phyloP scores from a whole-genome alignment of 2,329 filamentous ascomycete species.

The Fusarium sp. region DNA sequence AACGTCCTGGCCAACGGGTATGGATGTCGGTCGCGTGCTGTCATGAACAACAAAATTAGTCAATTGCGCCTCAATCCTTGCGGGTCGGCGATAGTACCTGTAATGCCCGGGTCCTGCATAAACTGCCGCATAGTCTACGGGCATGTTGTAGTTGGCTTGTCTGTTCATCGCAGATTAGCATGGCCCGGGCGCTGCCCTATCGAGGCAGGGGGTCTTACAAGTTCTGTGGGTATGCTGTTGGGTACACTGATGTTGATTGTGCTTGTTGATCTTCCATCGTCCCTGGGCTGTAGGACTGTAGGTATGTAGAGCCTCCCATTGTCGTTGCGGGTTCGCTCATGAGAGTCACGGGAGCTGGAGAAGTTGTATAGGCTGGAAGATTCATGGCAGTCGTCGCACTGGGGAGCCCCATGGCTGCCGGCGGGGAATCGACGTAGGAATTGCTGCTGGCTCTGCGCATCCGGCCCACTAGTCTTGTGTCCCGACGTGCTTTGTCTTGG shows the following conservation, averaged over 20 bases:
- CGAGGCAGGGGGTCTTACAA: conserved; percentile 49
- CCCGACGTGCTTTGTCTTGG: conserved; percentile 68
- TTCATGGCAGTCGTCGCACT: conserved; percentile 57
- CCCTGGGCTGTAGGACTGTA: conserved; percentile 63
- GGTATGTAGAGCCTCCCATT: conserved; percentile 57
- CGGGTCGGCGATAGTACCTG: conserved; percentile 49
- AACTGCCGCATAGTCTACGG: conserved; percentile 57
- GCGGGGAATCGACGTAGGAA: conserved; percentile 55
- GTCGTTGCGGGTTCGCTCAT: conserved; percentile 62
- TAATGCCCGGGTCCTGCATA: conserved; percentile 53
- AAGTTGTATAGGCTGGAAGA: conserved; percentile 65
- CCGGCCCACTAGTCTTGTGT: conserved; percentile 65
- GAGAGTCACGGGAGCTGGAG: conserved; percentile 62
- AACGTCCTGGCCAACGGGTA: conserved; percentile 53
- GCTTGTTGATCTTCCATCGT: conserved; percentile 58
- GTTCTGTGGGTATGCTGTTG: conserved; percentile 50
- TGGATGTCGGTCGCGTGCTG: conserved; percentile 54
- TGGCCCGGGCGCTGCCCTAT: conserved; percentile 42
- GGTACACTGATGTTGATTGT: conserved; percentile 50
- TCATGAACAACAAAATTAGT: conserved; percentile 33
- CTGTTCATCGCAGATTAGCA: conserved; percentile 46
- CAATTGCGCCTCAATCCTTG: conserved; percentile 12
- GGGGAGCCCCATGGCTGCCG: conserved; percentile 48
- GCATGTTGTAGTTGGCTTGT: conserved; percentile 55
- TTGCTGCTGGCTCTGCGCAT: conserved; percentile 64